These are phyloP conservation scores for Pseudonitzschia delicatissima DNA, from an alignment of 108 stramenopile genomes.

Conservation along the genomic window DNA sequence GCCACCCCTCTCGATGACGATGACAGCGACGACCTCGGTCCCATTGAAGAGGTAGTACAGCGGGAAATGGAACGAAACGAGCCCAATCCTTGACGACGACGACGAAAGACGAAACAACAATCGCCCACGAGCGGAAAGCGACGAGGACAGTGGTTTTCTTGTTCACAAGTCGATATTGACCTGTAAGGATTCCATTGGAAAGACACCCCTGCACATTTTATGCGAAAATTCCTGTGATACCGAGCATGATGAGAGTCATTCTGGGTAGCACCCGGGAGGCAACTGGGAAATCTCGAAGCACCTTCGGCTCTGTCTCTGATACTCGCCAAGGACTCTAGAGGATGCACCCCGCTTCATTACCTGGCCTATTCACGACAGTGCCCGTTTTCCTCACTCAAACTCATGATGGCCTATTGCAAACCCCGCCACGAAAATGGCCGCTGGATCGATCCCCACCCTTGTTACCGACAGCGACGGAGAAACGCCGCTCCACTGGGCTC, in stretches of 20 bases:
- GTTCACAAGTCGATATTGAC: slow-evolving; percentile 30
- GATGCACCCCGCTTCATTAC: slow-evolving; percentile 33
- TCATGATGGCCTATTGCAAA: slow-evolving; percentile 33
- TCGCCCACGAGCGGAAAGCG: not conserved
- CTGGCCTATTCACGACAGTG: slow-evolving; percentile 34
- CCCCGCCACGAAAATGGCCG: not conserved
- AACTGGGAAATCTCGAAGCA: slow-evolving; percentile 11
- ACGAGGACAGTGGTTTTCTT: not conserved
- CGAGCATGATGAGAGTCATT: slow-evolving; percentile 17
- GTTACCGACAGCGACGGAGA: slow-evolving; percentile 25
- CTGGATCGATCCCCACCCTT: slow-evolving; percentile 21
- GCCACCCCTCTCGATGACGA: not conserved
- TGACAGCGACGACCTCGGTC: slow-evolving; percentile 7
- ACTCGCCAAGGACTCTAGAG: slow-evolving; percentile 20
- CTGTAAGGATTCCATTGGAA: slow-evolving; percentile 10
- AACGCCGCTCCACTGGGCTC: slow-evolving; percentile 35
- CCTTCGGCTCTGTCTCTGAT: slow-evolving; percentile 26
- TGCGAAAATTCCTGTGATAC: slow-evolving; percentile 26
- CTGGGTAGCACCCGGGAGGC: slow-evolving; percentile 16
- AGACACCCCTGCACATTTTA: slow-evolving; percentile 32
- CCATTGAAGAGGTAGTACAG: no score
- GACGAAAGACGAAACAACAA: not conserved
- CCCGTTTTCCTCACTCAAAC: slow-evolving; percentile 21
- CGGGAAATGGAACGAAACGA: no score
- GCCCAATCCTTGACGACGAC: not conserved